Percentiles rank a stretch among this genome's conserved stretches.
Evolutionary conservation across 2,329 filamentous ascomycete species (phyloP).

Genomic region (Pseudopyrenochaeta lycopersici): DNA sequence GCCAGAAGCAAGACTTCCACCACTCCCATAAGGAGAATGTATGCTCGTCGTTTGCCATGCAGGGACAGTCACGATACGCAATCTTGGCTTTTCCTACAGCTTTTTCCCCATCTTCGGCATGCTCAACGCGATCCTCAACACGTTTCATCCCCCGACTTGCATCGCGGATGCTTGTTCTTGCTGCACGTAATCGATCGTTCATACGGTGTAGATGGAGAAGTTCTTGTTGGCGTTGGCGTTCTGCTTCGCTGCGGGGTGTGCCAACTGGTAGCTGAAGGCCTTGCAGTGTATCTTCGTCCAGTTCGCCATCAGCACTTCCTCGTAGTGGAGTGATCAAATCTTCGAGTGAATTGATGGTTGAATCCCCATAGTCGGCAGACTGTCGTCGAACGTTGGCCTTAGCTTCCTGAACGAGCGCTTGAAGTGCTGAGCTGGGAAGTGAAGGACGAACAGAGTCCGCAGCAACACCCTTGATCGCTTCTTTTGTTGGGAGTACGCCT

Average conservation of each 20-base stretch:
- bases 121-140: constrained; percentile 53
- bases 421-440: constrained; percentile 48
- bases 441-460: constrained; percentile 24
- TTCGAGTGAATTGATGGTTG: constrained; percentile 59
- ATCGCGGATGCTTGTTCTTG: constrained; percentile 55
- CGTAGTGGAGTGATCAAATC: constrained; percentile 49
- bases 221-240: constrained; percentile 55
- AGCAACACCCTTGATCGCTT: not conserved
- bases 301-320: constrained; percentile 29
- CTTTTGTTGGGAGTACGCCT: constrained; percentile 3
- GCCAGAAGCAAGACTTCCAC: constrained; percentile 40
- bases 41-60: constrained; percentile 14
- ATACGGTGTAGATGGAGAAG: constrained; percentile 52
- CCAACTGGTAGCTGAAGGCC: constrained; percentile 37
- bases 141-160: constrained; percentile 53
- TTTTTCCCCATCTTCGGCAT: constrained; percentile 26
- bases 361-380: constrained; percentile 52
- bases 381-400: constrained; percentile 28
- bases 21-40: constrained; percentile 29
- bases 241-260: constrained; percentile 49
- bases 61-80: constrained; percentile 29
- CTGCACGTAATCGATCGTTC: constrained; percentile 51
- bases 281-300: constrained; percentile 47
- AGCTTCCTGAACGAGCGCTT: constrained; percentile 52
- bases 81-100: constrained; percentile 18